Evolutionary conservation across 129 eudicot genomes (phyloP).

Genomic region (Kitagawia praeruptora): DNA sequence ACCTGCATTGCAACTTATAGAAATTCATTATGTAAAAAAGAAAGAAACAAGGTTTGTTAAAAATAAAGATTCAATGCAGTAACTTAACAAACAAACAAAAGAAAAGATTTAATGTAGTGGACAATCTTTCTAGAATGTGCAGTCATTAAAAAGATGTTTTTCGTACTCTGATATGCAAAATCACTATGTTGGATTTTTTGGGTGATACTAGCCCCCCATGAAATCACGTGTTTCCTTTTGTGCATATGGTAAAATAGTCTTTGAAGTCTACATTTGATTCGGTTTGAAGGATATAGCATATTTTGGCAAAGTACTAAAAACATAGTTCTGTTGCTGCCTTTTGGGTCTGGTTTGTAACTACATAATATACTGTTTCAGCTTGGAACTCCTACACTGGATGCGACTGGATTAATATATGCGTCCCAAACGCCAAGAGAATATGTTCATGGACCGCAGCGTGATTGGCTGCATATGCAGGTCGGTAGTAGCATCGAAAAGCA

Average conservation of each 20-base stretch:
- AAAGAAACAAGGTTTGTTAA: too few species aligned
- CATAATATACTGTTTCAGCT: constrained; percentile 37
- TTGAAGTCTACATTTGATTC: background rate
- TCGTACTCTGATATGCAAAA: background rate
- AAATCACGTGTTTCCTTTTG: background rate
- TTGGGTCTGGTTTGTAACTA: background rate
- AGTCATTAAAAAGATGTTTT: background rate
- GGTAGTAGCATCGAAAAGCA: constrained; percentile 70
- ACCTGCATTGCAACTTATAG: too few species aligned
- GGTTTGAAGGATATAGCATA: background rate
- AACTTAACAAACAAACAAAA: background rate
- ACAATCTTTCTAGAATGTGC: background rate
- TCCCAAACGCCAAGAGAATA: constrained; percentile 55
- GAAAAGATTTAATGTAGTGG: background rate
- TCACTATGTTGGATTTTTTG: background rate
- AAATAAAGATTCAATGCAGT: too few species aligned
- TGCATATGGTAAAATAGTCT: too few species aligned
- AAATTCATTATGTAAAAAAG: too few species aligned
- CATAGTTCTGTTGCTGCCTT: background rate
- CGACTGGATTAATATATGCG: constrained; percentile 53
- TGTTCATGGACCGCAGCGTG: constrained; percentile 50
- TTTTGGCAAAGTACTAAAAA: background rate
- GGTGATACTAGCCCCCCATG: background rate
- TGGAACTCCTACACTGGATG: constrained; percentile 47
- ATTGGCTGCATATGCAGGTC: constrained; percentile 89